phyloP scores from a whole-genome alignment of 225 moss, liverwort and hornwort genomes.

The Thuidium tamariscinum region DNA sequence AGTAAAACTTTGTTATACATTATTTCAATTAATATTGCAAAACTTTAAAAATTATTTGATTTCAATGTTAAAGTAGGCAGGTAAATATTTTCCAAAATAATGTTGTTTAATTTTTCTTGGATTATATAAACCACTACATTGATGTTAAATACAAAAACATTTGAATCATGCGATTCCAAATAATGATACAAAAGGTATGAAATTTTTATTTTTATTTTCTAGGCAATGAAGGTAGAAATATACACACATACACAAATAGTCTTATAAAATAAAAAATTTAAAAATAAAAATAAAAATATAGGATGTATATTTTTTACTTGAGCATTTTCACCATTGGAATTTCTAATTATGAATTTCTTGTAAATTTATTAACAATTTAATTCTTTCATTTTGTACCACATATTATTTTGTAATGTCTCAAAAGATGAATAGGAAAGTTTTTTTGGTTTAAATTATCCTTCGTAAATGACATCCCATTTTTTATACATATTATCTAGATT shows the following conservation, averaged over 20 bases:
- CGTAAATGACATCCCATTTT: not conserved
- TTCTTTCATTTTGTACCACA: not conserved
- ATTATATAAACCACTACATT: too few species aligned
- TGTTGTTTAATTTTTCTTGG: too few species aligned
- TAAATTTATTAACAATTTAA: not conserved
- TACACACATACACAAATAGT: too few species aligned
- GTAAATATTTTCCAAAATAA: too few species aligned
- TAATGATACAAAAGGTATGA: too few species aligned
- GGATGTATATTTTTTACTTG: not conserved
- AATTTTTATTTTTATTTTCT: too few species aligned
- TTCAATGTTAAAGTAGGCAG: rapidly evolving
- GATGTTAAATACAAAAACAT: too few species aligned
- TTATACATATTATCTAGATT: not conserved
- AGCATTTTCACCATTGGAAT: not conserved
- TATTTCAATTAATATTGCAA: not conserved
- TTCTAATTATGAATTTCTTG: not conserved
- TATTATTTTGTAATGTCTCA: not conserved
- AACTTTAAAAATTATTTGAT: not conserved
- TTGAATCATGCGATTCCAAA: too few species aligned
- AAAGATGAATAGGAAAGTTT: not conserved
- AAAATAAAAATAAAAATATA: too few species aligned
- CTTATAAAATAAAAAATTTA: too few species aligned
- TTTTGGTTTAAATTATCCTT: not conserved
- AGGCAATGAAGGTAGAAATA: too few species aligned
- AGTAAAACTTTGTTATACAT: not conserved